A percentile compares a stretch with the other conserved stretches of the same genome.
Evolutionary conservation across 73 alveolate genomes (phyloP).

Genomic region (Blepharisma japonicum): DNA sequence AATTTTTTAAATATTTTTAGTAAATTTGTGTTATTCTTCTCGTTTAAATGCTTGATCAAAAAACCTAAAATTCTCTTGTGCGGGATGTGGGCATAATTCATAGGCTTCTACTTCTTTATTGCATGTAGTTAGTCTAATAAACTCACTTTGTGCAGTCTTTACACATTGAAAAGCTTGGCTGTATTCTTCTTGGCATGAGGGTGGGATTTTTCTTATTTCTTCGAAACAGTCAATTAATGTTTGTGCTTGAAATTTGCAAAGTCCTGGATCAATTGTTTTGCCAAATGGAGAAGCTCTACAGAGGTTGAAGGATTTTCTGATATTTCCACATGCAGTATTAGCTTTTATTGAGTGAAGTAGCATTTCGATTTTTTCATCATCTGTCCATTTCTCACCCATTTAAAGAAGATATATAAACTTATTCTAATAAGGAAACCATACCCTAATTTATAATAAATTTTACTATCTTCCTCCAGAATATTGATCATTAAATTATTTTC

Average conservation of each 20-base stretch:
- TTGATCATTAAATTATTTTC: too few relatives aligned
- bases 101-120: slow-evolving; percentile 15
- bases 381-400: not conserved
- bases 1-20: too few relatives aligned
- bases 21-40: too few relatives aligned
- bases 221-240: slow-evolving; percentile 17
- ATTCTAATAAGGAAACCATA: too few relatives aligned
- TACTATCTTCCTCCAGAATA: too few relatives aligned
- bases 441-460: too few relatives aligned
- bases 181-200: slow-evolving; percentile 6
- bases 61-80: not conserved
- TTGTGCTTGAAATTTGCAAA: slow-evolving; percentile 22
- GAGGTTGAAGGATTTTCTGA: slow-evolving; percentile 24
- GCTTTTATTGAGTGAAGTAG: slow-evolving; percentile 29
- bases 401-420: too few relatives aligned
- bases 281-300: slow-evolving; percentile 35
- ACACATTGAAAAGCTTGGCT: slow-evolving; percentile 12
- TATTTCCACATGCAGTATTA: not conserved
- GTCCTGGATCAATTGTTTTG: slow-evolving; percentile 21
- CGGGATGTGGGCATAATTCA: not conserved
- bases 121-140: not conserved
- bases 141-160: not conserved
- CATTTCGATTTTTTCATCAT: slow-evolving; percentile 20
- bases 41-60: too few relatives aligned
- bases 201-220: not conserved